Evolutionary conservation across 2,329 filamentous ascomycete genomes (phyloP).

Genomic region (Venturia pyrina): DNA sequence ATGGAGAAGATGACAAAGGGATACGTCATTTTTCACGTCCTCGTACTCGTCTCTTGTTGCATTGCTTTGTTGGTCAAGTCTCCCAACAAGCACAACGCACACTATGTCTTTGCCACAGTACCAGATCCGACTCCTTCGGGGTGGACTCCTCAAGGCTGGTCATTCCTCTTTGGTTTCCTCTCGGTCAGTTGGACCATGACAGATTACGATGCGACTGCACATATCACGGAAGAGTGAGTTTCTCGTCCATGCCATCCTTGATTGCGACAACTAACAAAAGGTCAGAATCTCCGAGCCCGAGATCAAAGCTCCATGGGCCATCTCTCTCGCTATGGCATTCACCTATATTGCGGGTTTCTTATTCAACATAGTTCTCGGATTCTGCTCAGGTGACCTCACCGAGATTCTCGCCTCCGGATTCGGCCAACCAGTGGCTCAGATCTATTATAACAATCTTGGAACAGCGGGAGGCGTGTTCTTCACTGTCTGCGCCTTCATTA

Average conservation of each 20-base stretch:
- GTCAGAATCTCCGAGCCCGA: constrained; percentile 36
- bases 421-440: constrained; percentile 45
- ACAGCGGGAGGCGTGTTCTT: constrained; percentile 44
- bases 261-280: background rate
- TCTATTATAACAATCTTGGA: constrained; percentile 49
- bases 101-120: constrained; percentile 47
- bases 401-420: constrained; percentile 37
- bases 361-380: constrained; percentile 49
- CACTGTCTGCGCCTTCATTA: constrained; percentile 45
- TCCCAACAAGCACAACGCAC: constrained; percentile 40
- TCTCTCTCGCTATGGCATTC: constrained; percentile 45
- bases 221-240: constrained; percentile 17
- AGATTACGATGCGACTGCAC: constrained; percentile 39
- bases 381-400: constrained; percentile 44
- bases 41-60: constrained; percentile 40
- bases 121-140: constrained; percentile 36
- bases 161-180: constrained; percentile 51
- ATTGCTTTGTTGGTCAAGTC: constrained; percentile 42
- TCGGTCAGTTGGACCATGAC: constrained; percentile 53
- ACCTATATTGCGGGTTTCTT: constrained; percentile 47
- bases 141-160: constrained; percentile 45
- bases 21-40: constrained; percentile 49
- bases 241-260: background rate
- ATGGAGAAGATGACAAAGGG: constrained; percentile 48
- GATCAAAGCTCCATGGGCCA: constrained; percentile 45